phyloP scores from a whole-genome alignment of 169 alveolate genomes.

The Plasmodium vinckei region DNA sequence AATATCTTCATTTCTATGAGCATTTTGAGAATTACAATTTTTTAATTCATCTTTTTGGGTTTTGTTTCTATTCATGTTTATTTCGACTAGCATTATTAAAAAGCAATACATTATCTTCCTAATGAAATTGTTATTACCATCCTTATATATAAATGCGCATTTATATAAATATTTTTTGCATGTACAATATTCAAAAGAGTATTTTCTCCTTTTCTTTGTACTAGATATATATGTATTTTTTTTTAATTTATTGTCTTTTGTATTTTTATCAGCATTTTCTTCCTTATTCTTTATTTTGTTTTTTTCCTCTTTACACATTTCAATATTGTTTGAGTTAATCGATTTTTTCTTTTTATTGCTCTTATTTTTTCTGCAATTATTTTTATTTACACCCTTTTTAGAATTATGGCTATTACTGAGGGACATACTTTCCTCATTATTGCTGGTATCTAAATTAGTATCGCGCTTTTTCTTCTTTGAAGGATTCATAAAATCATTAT shows the following conservation, averaged over 20 bases:
- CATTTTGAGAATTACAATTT: background rate
- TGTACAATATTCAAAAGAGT: conserved; percentile 39
- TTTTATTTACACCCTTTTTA: background rate
- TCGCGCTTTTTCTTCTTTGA: background rate
- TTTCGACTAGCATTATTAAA: conserved; percentile 57
- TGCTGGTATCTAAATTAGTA: background rate
- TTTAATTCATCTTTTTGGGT: background rate
- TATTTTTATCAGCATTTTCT: background rate
- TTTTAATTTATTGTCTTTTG: background rate
- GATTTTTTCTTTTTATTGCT: background rate
- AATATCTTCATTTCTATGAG: background rate
- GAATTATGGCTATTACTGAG: background rate
- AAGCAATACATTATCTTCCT: conserved; percentile 68
- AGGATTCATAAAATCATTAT: conserved; percentile 21
- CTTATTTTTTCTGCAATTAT: background rate
- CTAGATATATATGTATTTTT: background rate
- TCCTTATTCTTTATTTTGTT: background rate
- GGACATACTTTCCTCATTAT: background rate
- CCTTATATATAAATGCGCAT: conserved; percentile 29
- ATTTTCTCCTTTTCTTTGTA: background rate
- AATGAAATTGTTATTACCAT: conserved; percentile 1
- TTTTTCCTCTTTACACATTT: background rate
- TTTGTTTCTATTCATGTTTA: conserved; percentile 7
- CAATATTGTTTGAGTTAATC: background rate
- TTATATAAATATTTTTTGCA: conserved; percentile 49